phyloP scores from a whole-genome alignment of 2,329 filamentous ascomycete genomes.

The Penicillium polonicum region DNA sequence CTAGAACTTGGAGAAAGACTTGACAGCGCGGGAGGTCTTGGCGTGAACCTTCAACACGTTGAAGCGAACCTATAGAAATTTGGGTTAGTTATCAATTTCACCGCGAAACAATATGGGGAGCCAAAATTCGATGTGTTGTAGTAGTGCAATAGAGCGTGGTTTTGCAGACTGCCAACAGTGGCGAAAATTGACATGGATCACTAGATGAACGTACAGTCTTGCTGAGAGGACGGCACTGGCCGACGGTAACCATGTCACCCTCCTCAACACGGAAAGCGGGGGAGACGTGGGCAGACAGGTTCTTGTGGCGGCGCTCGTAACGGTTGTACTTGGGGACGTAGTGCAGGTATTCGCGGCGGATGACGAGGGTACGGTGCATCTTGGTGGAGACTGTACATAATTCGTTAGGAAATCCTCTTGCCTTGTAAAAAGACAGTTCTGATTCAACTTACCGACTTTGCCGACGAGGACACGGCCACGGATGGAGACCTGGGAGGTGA shows the following conservation, averaged over 20 bases:
- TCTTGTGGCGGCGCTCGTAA: conserved; percentile 99
- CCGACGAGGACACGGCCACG: conserved; percentile 99
- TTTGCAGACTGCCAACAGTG: neutral
- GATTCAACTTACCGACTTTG: conserved; percentile 60
- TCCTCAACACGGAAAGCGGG: conserved; percentile 99
- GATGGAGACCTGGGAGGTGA: conserved; percentile 98
- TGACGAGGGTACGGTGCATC: conserved; percentile 99
- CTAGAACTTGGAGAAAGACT: conserved; percentile 99
- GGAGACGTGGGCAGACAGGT: conserved; percentile 97
- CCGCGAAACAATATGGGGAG: neutral
- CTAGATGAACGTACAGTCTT: conserved; percentile 80
- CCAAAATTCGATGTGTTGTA: neutral
- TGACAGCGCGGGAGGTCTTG: conserved; percentile 59
- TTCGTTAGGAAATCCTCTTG: neutral
- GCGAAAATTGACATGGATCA: neutral
- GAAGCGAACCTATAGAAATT: conserved; percentile 76
- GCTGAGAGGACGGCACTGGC: conserved; percentile 98
- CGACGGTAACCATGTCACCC: conserved; percentile 98
- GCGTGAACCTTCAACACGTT: conserved; percentile 99
- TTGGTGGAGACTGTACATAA: conserved; percentile 76
- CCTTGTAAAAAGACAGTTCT: neutral
- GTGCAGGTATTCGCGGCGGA: conserved; percentile 99
- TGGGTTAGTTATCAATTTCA: conserved; percentile 19
- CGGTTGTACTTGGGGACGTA: conserved; percentile 99
- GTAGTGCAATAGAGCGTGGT: neutral